Evolutionary conservation across 73 alveolate species (phyloP).

Genomic region (Paramecium biaurelia): DNA sequence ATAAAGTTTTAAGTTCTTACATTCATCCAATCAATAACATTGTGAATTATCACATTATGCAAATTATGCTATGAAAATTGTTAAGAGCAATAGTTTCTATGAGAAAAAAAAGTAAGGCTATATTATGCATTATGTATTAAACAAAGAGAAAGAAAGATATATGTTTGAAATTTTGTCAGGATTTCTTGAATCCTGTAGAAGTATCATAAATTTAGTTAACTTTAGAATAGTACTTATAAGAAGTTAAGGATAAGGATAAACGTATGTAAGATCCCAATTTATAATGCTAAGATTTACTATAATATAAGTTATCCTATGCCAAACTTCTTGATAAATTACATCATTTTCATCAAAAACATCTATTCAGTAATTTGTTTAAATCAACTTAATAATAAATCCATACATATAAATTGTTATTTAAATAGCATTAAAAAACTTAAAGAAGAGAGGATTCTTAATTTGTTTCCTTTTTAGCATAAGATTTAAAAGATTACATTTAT

Average conservation of each 20-base stretch:
- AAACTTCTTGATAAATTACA: background rate
- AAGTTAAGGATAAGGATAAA: constrained; percentile 45
- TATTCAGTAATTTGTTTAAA: background rate
- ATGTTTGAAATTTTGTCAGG: constrained; percentile 43
- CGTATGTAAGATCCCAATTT: constrained; percentile 49
- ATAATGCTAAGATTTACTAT: background rate
- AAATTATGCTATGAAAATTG: constrained; percentile 35
- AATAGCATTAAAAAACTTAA: constrained; percentile 25
- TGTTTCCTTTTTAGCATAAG: constrained; percentile 30
- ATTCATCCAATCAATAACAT: background rate
- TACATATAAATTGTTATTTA: background rate
- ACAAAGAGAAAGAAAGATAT: constrained; percentile 20
- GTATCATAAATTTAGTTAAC: background rate
- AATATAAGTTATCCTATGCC: constrained; percentile 1
- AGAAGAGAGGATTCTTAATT: constrained; percentile 37
- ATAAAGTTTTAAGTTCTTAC: background rate
- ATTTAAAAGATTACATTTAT: constrained; percentile 25
- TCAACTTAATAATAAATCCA: background rate
- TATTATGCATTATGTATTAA: background rate
- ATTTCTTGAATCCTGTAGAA: constrained; percentile 43
- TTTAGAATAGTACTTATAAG: background rate
- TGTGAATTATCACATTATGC: background rate
- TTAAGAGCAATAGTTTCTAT: constrained; percentile 34
- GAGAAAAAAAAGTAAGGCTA: background rate
- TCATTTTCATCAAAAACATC: background rate